These are phyloP conservation scores for Trichoderma sp. DNA, from an alignment of 2,329 filamentous ascomycete species.

Conservation along the genomic window DNA sequence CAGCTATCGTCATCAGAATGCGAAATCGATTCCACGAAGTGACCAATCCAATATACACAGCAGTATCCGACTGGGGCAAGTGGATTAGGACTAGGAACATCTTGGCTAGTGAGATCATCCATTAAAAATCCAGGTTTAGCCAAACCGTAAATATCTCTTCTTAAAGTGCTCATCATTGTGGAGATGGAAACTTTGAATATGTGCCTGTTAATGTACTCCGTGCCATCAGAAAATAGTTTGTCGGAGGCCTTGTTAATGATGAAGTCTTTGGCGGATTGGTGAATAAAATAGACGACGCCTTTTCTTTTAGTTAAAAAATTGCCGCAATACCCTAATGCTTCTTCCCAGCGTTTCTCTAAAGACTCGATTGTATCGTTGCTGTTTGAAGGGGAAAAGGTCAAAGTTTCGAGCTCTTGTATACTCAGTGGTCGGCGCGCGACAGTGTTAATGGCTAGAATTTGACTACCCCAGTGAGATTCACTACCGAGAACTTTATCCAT, in stretches of 20 bases:
- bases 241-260: constrained; percentile 29
- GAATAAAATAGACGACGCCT: constrained; percentile 36
- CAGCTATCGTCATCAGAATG: background rate
- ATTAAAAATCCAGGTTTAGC: background rate
- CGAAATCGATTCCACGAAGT: background rate
- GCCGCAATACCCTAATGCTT: constrained; percentile 30
- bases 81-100: background rate
- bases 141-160: background rate
- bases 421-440: background rate
- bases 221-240: constrained; percentile 32
- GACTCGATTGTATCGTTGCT: background rate
- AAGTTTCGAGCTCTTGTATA: background rate
- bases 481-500: background rate
- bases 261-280: constrained; percentile 46
- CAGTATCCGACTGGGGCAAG: background rate
- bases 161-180: background rate
- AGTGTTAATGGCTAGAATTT: background rate
- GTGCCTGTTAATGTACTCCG: constrained; percentile 29
- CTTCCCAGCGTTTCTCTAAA: background rate
- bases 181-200: constrained; percentile 30
- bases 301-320: constrained; percentile 40
- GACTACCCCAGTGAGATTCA: background rate
- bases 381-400: too few species aligned
- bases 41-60: background rate
- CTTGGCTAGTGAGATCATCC: background rate